phyloP scores from a whole-genome alignment of 164 flowering plant genomes.

The Stephania cephalantha region DNA sequence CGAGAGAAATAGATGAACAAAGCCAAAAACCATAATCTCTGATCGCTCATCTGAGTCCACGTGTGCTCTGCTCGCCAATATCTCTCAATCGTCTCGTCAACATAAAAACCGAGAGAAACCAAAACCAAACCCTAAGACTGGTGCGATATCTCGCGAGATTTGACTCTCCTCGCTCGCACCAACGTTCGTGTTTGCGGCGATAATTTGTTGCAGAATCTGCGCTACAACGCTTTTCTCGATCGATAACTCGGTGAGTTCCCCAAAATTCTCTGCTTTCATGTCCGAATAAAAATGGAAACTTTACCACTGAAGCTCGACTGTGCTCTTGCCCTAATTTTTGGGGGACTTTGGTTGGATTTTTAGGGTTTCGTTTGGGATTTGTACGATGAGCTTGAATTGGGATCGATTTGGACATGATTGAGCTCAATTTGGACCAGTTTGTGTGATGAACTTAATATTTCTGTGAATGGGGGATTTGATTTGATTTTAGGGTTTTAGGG shows the following conservation, averaged over 20 bases:
- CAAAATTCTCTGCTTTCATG: no score
- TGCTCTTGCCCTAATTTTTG: no score
- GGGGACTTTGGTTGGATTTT: no score
- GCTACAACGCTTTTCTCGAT: not conserved
- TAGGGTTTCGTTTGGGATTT: no score
- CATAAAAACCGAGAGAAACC: not conserved
- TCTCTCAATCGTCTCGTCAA: slow-evolving; percentile 1
- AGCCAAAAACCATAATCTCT: not conserved
- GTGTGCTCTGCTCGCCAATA: not conserved
- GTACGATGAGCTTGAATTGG: no score
- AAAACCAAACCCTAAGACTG: not conserved
- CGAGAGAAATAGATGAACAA: slow-evolving; percentile 2
- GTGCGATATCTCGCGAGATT: slow-evolving; percentile 5
- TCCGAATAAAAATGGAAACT: no score
- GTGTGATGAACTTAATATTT: no score
- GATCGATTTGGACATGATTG: no score
- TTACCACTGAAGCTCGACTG: no score
- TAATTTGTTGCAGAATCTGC: slow-evolving; percentile 4
- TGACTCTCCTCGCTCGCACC: not conserved
- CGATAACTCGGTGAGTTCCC: not conserved
- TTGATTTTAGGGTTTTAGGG: no score
- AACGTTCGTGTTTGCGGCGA: not conserved
- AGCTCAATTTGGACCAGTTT: no score
- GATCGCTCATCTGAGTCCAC: not conserved
- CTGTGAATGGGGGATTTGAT: no score